Evolutionary conservation across 2,329 filamentous ascomycete species (phyloP).

Genomic region (Colletotrichum camelliae): DNA sequence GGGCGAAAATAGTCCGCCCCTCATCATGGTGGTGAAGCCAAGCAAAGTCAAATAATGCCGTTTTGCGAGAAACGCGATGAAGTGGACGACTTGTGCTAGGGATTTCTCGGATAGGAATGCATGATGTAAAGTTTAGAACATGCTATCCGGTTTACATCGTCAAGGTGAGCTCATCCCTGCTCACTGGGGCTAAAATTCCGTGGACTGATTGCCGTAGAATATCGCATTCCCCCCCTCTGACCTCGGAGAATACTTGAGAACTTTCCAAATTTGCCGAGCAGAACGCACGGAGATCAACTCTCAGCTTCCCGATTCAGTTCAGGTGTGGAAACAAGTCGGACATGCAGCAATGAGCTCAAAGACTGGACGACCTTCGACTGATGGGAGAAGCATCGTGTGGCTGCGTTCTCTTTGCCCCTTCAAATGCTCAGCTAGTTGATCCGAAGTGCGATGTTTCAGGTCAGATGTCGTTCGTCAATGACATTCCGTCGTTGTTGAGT

Average conservation of each 20-base stretch:
- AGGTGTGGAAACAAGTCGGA: neutral
- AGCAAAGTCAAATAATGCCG: neutral
- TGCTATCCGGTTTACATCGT: neutral
- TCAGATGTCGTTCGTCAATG: neutral
- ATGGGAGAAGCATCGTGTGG: neutral
- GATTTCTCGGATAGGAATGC: too few species aligned
- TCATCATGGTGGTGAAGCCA: neutral
- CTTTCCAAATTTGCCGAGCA: neutral
- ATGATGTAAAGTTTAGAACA: neutral
- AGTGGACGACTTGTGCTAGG: neutral
- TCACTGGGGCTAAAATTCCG: rapidly evolving
- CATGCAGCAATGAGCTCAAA: neutral
- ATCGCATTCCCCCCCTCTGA: neutral
- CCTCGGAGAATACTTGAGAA: neutral
- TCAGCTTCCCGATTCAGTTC: neutral
- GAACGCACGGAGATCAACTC: neutral
- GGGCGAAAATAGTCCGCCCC: neutral
- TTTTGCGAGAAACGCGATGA: neutral
- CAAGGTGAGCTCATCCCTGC: neutral
- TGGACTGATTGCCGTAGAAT: neutral
- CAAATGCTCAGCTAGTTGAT: neutral
- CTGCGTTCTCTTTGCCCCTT: neutral
- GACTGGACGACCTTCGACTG: neutral
- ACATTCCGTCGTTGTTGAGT: neutral
- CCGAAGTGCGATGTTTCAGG: neutral